Conservation (phyloP, 768 basidiomycete genomes). For the Pilatotrama ljubarskyi region DNA sequence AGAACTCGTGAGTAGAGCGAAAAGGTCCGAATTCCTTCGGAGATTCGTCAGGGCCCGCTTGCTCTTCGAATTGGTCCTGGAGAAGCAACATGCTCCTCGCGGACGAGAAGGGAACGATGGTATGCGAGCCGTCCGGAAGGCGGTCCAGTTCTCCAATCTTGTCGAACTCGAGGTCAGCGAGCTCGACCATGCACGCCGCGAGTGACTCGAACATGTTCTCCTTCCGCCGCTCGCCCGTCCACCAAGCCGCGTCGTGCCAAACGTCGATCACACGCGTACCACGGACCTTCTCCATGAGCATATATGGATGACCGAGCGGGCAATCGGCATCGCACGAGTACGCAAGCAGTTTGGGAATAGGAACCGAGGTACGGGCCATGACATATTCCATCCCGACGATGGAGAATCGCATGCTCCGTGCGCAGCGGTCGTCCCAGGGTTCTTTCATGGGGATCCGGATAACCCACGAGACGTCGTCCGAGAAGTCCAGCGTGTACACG, state of each 20-base stretch:
- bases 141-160: not conserved
- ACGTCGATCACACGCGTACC: not conserved
- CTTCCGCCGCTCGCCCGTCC: not conserved
- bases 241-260: slow-evolving; percentile 9
- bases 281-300: not conserved
- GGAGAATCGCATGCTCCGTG: not conserved
- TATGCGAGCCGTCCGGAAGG: not conserved
- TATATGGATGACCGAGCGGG: not conserved
- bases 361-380: not conserved
- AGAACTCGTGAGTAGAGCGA: not conserved
- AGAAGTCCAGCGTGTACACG: not conserved
- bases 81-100: not conserved
- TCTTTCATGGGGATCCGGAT: not conserved
- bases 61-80: too few relatives aligned
- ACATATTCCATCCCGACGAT: not conserved
- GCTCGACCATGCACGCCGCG: not conserved
- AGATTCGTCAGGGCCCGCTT: too few relatives aligned
- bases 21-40: not conserved
- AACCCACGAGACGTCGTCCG: not conserved
- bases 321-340: slow-evolving; percentile 10
- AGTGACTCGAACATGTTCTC: not conserved
- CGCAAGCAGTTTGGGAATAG: slow-evolving; percentile 20
- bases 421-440: not conserved
- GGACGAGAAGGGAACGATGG: not conserved
- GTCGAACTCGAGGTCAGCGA: not conserved